Percentiles rank a stretch among this genome's conserved stretches.
Conservation (phyloP, 164 flowering plant species). For the Sextonia rubra region DNA sequence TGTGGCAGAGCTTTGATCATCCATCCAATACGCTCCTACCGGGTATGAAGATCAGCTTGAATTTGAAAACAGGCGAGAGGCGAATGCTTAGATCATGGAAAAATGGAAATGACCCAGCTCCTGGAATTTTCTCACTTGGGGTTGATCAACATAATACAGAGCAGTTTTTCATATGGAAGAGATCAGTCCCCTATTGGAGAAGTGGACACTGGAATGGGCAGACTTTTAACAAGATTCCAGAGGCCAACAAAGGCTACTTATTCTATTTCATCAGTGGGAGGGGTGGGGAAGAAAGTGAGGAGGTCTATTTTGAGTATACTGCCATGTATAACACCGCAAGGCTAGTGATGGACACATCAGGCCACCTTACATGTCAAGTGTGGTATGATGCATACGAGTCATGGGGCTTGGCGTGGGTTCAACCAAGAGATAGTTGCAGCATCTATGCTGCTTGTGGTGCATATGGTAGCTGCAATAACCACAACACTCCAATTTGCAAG, state of each 20-base stretch:
- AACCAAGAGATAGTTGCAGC: background rate
- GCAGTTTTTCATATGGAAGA: conserved; percentile 12
- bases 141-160: background rate
- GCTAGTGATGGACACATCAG: conserved; percentile 1
- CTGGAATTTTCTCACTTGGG: background rate
- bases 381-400: conserved; percentile 4
- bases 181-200: conserved; percentile 11
- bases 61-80: conserved; percentile 1
- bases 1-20: conserved; percentile 15
- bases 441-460: conserved; percentile 7
- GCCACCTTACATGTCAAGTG: background rate
- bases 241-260: background rate
- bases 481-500: background rate
- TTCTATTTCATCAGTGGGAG: background rate
- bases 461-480: conserved; percentile 1
- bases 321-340: background rate
- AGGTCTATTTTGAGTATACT: background rate
- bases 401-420: background rate
- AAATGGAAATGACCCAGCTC: background rate
- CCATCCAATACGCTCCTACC: conserved; percentile 6
- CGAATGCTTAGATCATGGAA: background rate
- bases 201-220: conserved; percentile 19
- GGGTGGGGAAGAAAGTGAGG: background rate
- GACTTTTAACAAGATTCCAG: conserved; percentile 7
- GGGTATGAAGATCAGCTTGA: background rate